Percentiles rank a stretch among this genome's conserved stretches.
Evolutionary conservation across 192 early-diverging fungal genomes (phyloP).

Genomic region (Rhizophagus clarus): DNA sequence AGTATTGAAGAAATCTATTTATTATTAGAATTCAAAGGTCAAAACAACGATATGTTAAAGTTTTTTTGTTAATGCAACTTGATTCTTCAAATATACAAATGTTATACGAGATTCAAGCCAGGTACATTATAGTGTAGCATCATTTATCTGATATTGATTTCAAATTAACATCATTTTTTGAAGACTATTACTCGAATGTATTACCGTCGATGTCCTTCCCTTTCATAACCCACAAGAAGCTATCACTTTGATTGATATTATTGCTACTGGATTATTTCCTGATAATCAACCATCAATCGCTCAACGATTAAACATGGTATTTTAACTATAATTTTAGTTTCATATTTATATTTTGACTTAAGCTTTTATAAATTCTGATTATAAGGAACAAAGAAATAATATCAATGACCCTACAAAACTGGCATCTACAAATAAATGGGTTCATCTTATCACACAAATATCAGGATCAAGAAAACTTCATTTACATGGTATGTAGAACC

Average conservation of each 20-base stretch:
- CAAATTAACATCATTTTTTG: neutral
- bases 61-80: conserved; percentile 2
- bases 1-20: neutral
- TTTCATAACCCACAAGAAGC: conserved; percentile 21
- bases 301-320: conserved; percentile 10
- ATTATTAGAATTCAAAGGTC: conserved; percentile 10
- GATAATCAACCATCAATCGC: neutral
- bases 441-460: conserved; percentile 27
- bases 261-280: neutral
- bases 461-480: conserved; percentile 17
- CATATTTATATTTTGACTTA: neutral
- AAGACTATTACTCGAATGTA: neutral
- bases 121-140: neutral
- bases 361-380: neutral
- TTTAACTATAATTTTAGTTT: neutral
- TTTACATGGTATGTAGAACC: conserved; percentile 11
- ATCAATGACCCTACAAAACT: conserved; percentile 16
- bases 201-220: neutral
- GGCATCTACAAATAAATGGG: conserved; percentile 22
- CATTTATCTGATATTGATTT: no score
- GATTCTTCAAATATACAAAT: conserved; percentile 2
- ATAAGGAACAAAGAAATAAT: neutral
- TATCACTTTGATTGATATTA: neutral
- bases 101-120: conserved; percentile 17
- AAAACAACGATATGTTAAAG: conserved; percentile 7